Evolutionary conservation across 2,329 filamentous ascomycete species (phyloP), one percentile per base, ranked within the genome.

Genomic region (Onygena corvina): DNA sequence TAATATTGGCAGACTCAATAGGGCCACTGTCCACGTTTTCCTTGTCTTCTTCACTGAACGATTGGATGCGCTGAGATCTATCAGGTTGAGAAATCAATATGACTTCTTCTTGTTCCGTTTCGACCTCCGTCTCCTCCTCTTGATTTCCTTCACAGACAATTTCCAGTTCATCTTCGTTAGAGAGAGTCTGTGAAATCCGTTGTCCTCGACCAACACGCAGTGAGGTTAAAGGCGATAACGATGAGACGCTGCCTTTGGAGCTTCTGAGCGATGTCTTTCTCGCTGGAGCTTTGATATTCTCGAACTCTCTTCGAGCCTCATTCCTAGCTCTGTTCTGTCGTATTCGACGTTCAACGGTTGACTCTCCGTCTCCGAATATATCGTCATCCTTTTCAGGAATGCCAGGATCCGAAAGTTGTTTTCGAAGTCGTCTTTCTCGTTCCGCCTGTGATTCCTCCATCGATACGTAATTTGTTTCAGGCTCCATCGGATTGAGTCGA

Each of bases 51-150:
- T 71, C 69, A 7, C 58, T 60, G 8, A 64, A 59, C 11, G 59
- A 56, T 36, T 60, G 55, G 18, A 52, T 46, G 3, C 61, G 57
- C 44, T 64, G 64, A 35, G 61, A 62, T 38, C 57, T 55, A 33
- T 47, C 58, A 8, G 55, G 56, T 0, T 61, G 54, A 34, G 60
- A 58, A 21, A 58, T 54, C 12, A 52, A 54, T 7, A 48, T n/a
- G 31, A 68, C 62, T 35, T 71, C 69, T 51, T 72, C 70, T 49
- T 69, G 66, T 50, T 72, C 71, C 0, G 71, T 73, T 55, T 73
- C 70, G 34, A 53, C 27, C 38, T 53, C 52, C 14, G 9, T 35
- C 30, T 29, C 29, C 30, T 47, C 18, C 2, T 29, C 42, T 29
- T 46, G 11, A 12, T 9, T 16, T 46, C 25, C n/a, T n/a, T 31